These are phyloP conservation scores for Capillidium heterosporum DNA, from an alignment of 371 early-diverging fungal genomes.

Conservation along the genomic window DNA sequence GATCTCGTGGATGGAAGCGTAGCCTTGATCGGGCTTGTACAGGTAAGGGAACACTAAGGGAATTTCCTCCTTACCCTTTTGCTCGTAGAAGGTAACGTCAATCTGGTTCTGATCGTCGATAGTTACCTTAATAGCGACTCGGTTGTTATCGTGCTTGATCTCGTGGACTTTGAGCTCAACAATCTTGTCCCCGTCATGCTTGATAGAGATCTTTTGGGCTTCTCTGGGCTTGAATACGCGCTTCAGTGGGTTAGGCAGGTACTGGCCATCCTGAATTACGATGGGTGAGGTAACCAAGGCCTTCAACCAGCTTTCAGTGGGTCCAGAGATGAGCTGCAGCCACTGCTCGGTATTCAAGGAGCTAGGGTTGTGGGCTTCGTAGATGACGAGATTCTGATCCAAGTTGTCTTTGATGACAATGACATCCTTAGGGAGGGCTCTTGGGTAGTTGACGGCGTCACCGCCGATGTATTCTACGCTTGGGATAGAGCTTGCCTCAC, in stretches of 20 bases:
- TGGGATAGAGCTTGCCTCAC: constrained; percentile 41
- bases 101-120: constrained; percentile 35
- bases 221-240: constrained; percentile 66
- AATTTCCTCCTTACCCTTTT: constrained; percentile 27
- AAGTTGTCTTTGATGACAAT: constrained; percentile 9
- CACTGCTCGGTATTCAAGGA: constrained; percentile 29
- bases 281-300: constrained; percentile 66
- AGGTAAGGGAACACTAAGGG: constrained; percentile 57
- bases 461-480: constrained; percentile 69
- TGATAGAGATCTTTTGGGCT: constrained; percentile 51
- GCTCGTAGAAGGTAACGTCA: constrained; percentile 48
- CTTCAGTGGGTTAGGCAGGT: constrained; percentile 56
- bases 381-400: constrained; percentile 15
- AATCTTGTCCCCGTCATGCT: constrained; percentile 18
- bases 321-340: constrained; percentile 56
- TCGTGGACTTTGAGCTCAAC: constrained; percentile 25
- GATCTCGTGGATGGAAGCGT: constrained; percentile 76
- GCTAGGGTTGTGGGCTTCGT: constrained; percentile 24
- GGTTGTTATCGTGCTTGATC: constrained; percentile 30
- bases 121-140: constrained; percentile 36
- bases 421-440: not conserved
- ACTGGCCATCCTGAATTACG: constrained; percentile 60
- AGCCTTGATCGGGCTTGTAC: constrained; percentile 63
- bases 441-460: constrained; percentile 14
- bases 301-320: constrained; percentile 61